Evolutionary conservation across 1,139 yeast species (phyloP), one percentile per base, ranked within the genome.

Genomic region (Oligophagozyma castellii): DNA sequence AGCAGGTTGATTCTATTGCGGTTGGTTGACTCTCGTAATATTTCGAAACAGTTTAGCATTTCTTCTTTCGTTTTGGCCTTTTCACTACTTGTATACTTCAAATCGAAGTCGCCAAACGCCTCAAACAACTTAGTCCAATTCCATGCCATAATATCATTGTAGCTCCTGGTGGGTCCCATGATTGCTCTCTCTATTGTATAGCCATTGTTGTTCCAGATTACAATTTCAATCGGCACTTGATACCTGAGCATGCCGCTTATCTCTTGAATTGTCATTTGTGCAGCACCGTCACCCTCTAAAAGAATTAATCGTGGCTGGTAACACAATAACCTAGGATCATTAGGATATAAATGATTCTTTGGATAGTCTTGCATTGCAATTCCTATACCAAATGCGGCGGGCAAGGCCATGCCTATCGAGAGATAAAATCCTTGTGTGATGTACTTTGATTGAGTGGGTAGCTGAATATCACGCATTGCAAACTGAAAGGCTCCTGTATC

Each of bases 231-330:
- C 12, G 67, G 65, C 20, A 75, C 59, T 16, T 64, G 61, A 40
- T 67, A 62, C 33, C 84, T 66, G 28, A 77, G 55, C 48, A 67
- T 73, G 15, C 81, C 70, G 2, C 89, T 70, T 28, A 81, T 55
- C 51, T 83, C 95, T 53, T 77, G 86, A 27, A 76, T 65, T 2
- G 94, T 80, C 93, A 83, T 78, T 56, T 80, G 93, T 2, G 94
- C 83, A 5, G 92, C 74, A 2, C 95, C 95, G 48, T 84, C 95
- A 28, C 95, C 95, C 58, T 78, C 84, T 16, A 80, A 59, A 6
- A 83, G 58, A 12, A 80, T 56, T 14, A 80, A 65, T 39, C 93
- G 66, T 20, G 52, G 53, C 16, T 31, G 23, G 26, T 75, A 69
- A 4, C 56, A 47, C 11, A 46, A 36, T 5, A 61, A 61, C n/a